Percentiles rank a stretch among this genome's conserved stretches.
These are phyloP conservation scores for Phytophthora pseudosyringae DNA, from an alignment of 352 stramenopile genomes.

Conservation along the genomic window DNA sequence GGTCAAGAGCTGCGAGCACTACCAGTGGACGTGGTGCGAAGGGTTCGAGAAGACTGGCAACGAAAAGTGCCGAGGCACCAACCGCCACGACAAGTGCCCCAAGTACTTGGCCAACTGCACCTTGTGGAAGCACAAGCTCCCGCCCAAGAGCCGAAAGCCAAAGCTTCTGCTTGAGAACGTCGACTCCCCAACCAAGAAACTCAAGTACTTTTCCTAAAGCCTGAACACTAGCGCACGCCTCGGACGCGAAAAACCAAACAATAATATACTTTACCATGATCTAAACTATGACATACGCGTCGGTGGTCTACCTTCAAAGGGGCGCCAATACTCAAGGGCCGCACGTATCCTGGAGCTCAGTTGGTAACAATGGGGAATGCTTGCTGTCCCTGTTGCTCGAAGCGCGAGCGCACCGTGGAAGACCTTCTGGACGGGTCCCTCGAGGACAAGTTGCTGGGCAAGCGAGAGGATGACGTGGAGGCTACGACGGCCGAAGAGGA, in stretches of 20 bases:
- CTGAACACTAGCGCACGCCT: slow-evolving; percentile 2
- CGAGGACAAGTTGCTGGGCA: slow-evolving; percentile 62
- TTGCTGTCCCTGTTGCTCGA: slow-evolving; percentile 50
- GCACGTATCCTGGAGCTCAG: slow-evolving; percentile 24
- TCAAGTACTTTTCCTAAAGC: slow-evolving; percentile 78
- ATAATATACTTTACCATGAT: not conserved
- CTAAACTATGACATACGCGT: slow-evolving; percentile 8
- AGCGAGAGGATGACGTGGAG: slow-evolving; percentile 31
- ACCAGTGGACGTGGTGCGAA: slow-evolving; percentile 90
- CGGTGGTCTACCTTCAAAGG: not conserved
- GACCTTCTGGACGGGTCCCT: slow-evolving; percentile 48
- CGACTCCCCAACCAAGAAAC: slow-evolving; percentile 87
- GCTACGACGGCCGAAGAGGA: slow-evolving; percentile 34
- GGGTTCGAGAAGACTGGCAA: slow-evolving; percentile 85
- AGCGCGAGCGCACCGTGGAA: slow-evolving; percentile 44
- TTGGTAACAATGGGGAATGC: slow-evolving; percentile 38
- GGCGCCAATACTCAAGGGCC: slow-evolving; percentile 24
- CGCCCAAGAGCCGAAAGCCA: slow-evolving; percentile 84
- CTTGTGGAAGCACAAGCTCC: slow-evolving; percentile 87
- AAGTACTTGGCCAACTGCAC: slow-evolving; percentile 90
- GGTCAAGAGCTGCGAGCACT: slow-evolving; percentile 86
- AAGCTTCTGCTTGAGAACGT: slow-evolving; percentile 69
- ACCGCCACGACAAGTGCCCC: slow-evolving; percentile 86
- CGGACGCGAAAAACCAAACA: not conserved
- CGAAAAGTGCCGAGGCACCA: slow-evolving; percentile 85